phyloP scores from a whole-genome alignment of 768 basidiomycete genomes.

The Mycena maculata region DNA sequence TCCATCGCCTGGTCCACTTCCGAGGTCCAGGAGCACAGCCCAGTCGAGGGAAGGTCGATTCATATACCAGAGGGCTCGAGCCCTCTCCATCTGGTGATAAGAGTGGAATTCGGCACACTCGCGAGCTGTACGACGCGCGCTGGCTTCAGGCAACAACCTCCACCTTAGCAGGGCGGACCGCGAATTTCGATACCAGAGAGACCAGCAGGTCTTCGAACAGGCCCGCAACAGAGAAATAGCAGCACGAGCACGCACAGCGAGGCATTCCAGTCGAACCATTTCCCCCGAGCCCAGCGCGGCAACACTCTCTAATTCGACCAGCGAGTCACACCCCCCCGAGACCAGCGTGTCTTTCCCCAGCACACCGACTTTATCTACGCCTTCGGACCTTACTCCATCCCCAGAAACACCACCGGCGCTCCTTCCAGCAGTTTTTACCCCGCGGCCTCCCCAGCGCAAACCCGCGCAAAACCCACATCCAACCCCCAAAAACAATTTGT shows the following conservation, averaged over 20 bases:
- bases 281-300: background rate
- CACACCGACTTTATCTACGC: slow-evolving; percentile 7
- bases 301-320: background rate
- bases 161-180: slow-evolving; percentile 8
- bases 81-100: too few relatives aligned
- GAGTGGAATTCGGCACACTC: too few relatives aligned
- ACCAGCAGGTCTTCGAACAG: background rate
- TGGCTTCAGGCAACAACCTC: too few relatives aligned
- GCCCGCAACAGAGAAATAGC: background rate
- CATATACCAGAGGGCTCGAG: too few relatives aligned
- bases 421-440: background rate
- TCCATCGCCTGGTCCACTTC: too few relatives aligned
- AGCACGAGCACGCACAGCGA: background rate
- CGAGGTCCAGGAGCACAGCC: too few relatives aligned
- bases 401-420: background rate
- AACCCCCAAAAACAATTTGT: background rate
- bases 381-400: slow-evolving; percentile 12
- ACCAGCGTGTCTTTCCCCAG: slow-evolving; percentile 13
- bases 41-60: too few relatives aligned
- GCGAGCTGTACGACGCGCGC: too few relatives aligned
- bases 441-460: background rate
- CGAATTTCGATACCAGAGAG: slow-evolving; percentile 1
- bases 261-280: background rate
- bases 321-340: background rate
- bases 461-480: background rate